Evolutionary conservation across 2,329 filamentous ascomycete species (phyloP).

Genomic region (Balansia obtecta): DNA sequence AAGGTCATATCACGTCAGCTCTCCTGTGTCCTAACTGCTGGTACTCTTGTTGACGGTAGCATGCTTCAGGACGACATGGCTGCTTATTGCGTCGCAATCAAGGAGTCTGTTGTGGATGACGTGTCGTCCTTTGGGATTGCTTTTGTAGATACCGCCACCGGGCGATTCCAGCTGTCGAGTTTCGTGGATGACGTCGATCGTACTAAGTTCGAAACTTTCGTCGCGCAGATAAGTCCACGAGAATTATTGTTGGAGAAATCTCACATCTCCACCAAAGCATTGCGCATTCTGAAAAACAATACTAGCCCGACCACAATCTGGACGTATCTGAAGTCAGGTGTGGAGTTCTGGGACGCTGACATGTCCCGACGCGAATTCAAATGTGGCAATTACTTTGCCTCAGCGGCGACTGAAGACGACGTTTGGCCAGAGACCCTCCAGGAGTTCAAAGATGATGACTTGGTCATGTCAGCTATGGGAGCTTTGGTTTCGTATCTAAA

Average conservation of each 20-base stretch:
- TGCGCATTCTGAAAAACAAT: constrained; percentile 93
- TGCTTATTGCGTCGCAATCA: constrained; percentile 91
- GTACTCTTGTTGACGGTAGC: constrained; percentile 85
- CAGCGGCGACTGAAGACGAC: constrained; percentile 41
- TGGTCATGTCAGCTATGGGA: constrained; percentile 83
- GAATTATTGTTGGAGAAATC: constrained; percentile 86
- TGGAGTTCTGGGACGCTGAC: constrained; percentile 87
- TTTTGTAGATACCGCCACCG: constrained; percentile 91
- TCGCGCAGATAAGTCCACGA: constrained; percentile 81
- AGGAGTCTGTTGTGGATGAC: constrained; percentile 62
- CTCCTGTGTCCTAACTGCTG: constrained; percentile 79
- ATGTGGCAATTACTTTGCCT: constrained; percentile 65
- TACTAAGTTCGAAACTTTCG: constrained; percentile 93
- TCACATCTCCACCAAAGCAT: constrained; percentile 70
- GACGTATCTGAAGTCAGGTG: constrained; percentile 79
- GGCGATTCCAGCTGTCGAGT: constrained; percentile 85
- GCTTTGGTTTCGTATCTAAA: constrained; percentile 80
- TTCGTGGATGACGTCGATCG: constrained; percentile 87
- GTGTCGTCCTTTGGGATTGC: constrained; percentile 79
- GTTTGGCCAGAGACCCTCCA: constrained; percentile 65
- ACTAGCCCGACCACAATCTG: constrained; percentile 86
- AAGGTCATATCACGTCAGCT: constrained; percentile 90
- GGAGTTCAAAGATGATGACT: constrained; percentile 62
- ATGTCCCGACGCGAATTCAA: constrained; percentile 71
- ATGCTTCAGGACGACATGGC: constrained; percentile 99